These are phyloP conservation scores for Lactuca sativa DNA, from an alignment of 129 eudicot species.

Conservation along the genomic window DNA sequence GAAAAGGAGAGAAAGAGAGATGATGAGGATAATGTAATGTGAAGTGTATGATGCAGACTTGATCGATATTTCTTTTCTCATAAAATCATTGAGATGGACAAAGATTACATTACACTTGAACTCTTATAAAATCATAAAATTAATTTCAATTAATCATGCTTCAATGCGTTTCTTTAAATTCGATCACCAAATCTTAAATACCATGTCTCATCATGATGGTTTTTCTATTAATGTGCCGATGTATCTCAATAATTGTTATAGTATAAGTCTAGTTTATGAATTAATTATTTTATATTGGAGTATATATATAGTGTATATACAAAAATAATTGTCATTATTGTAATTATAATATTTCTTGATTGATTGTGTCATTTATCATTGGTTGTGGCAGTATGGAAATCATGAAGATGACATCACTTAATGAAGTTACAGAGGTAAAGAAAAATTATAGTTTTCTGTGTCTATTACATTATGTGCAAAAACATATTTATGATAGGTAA, in stretches of 20 bases:
- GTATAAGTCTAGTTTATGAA: not conserved
- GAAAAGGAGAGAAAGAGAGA: conserved; percentile 15
- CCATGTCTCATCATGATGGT: not conserved
- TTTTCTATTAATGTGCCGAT: not conserved
- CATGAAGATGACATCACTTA: conserved; percentile 16
- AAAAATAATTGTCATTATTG: not conserved
- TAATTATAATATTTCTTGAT: not conserved
- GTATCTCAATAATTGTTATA: not conserved
- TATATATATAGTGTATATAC: not conserved
- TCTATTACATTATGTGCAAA: not conserved
- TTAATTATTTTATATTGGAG: not conserved
- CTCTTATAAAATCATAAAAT: conserved; percentile 13
- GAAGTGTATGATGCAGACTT: conserved; percentile 34
- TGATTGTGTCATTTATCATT: not conserved
- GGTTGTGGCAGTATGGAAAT: conserved; percentile 10
- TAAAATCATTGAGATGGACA: conserved; percentile 12
- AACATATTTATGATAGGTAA: too few species aligned
- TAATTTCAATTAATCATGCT: conserved; percentile 1
- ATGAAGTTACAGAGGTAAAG: not conserved
- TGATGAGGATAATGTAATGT: conserved; percentile 22
- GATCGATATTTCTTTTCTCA: not conserved
- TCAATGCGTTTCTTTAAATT: conserved; percentile 8
- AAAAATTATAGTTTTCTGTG: conserved; percentile 15
- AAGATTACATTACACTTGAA: conserved; percentile 16
- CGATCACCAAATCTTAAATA: not conserved